phyloP scores from a whole-genome alignment of 202 grass and related monocot genomes.

The Carex arenaria region DNA sequence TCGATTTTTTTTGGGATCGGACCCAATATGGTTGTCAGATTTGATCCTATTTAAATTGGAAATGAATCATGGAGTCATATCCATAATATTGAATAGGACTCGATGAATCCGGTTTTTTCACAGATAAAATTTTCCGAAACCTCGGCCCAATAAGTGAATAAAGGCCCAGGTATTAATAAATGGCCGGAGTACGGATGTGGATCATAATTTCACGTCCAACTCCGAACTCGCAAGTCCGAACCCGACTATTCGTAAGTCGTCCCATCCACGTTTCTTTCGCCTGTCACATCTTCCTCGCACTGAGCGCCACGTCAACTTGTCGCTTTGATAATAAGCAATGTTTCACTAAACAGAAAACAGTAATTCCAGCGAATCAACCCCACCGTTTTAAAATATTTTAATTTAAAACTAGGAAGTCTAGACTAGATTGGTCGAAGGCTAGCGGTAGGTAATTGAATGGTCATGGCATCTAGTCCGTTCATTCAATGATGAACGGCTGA shows the following conservation, averaged over 20 bases:
- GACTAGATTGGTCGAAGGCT: background rate
- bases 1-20: too few species aligned
- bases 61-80: too few species aligned
- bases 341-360: background rate
- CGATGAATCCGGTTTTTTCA: too few species aligned
- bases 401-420: background rate
- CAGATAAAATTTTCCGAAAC: too few species aligned
- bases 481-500: background rate
- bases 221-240: background rate
- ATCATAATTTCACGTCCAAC: background rate
- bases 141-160: background rate
- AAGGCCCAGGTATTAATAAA: background rate
- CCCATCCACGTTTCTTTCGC: background rate
- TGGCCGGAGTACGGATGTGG: background rate
- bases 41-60: too few species aligned
- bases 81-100: too few species aligned
- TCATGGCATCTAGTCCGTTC: background rate
- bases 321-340: background rate
- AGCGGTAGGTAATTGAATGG: background rate
- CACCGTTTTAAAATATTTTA: background rate
- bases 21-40: too few species aligned
- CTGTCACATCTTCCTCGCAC: background rate
- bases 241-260: background rate
- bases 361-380: background rate
- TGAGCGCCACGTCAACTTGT: slow-evolving; percentile 1